phyloP scores from a whole-genome alignment of 2,329 filamentous ascomycete species.

The Colletotrichum graminicola region DNA sequence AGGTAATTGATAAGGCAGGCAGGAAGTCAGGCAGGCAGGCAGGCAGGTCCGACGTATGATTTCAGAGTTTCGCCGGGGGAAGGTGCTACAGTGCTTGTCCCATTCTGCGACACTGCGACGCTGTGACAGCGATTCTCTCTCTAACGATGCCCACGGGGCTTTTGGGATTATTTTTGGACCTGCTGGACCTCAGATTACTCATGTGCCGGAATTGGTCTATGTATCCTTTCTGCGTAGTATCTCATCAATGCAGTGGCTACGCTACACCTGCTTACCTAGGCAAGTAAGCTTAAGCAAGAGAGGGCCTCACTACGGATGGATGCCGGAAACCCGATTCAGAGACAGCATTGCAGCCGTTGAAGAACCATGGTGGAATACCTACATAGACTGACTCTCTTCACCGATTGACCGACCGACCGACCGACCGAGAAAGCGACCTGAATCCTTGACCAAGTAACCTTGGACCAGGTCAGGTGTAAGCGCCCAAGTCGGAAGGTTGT shows the following conservation, averaged over 20 bases:
- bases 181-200: constrained; percentile 4
- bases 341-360: constrained; percentile 14
- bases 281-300: background rate
- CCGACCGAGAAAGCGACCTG: background rate
- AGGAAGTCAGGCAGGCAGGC: background rate
- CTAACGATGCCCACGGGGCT: constrained; percentile 8
- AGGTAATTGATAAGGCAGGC: background rate
- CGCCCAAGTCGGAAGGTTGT: constrained; percentile 20
- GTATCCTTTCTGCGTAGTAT: background rate
- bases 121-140: constrained; percentile 32
- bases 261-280: too few relatives aligned
- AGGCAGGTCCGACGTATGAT: background rate
- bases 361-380: background rate
- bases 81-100: constrained; percentile 32
- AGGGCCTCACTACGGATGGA: background rate
- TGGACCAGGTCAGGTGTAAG: constrained; percentile 6
- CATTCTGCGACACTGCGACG: constrained; percentile 38
- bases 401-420: constrained; percentile 3
- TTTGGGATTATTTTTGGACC: constrained; percentile 37
- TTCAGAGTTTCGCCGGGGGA: constrained; percentile 20
- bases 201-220: background rate
- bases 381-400: too few relatives aligned
- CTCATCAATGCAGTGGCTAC: background rate
- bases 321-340: background rate
- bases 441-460: background rate